Evolutionary conservation across 768 basidiomycete species (phyloP).

Genomic region (Lentinula raphanica): DNA sequence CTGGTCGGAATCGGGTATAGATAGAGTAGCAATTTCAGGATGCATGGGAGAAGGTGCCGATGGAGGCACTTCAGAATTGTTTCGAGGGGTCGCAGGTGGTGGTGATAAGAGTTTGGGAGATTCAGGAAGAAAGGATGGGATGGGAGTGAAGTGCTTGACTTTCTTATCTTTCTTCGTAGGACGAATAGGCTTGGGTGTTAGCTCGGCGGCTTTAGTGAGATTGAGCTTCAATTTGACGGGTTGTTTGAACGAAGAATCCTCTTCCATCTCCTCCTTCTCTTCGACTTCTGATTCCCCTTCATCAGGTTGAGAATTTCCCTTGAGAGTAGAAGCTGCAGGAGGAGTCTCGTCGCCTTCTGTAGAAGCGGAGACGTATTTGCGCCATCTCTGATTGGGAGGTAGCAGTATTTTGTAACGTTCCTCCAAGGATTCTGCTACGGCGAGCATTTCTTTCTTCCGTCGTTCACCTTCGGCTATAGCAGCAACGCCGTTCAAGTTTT

Average conservation of each 20-base stretch:
- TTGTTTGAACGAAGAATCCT: not conserved
- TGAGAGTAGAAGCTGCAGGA: not conserved
- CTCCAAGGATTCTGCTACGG: constrained; percentile 59
- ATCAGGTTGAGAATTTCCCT: not conserved
- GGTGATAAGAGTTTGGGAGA: not conserved
- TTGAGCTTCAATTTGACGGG: not conserved
- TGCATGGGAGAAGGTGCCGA: constrained; percentile 18
- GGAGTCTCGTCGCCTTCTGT: not conserved
- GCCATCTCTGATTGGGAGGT: constrained; percentile 48
- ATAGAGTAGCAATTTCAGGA: constrained; percentile 23
- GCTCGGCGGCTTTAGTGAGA: not conserved
- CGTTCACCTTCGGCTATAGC: constrained; percentile 63
- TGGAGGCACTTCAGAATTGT: not conserved
- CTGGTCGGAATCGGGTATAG: constrained; percentile 8
- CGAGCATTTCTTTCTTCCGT: constrained; percentile 68
- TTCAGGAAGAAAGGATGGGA: not conserved
- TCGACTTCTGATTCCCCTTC: constrained; percentile 4
- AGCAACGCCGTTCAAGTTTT: constrained; percentile 33
- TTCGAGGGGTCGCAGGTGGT: not conserved
- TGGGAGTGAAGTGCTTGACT: not conserved
- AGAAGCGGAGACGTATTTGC: not conserved
- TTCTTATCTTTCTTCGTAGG: constrained; percentile 1
- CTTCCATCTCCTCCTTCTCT: not conserved
- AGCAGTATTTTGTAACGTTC: constrained; percentile 72
- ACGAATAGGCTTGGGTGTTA: not conserved